phyloP scores from a whole-genome alignment of 805 yeast genomes.

The Yarrowia bubula region DNA sequence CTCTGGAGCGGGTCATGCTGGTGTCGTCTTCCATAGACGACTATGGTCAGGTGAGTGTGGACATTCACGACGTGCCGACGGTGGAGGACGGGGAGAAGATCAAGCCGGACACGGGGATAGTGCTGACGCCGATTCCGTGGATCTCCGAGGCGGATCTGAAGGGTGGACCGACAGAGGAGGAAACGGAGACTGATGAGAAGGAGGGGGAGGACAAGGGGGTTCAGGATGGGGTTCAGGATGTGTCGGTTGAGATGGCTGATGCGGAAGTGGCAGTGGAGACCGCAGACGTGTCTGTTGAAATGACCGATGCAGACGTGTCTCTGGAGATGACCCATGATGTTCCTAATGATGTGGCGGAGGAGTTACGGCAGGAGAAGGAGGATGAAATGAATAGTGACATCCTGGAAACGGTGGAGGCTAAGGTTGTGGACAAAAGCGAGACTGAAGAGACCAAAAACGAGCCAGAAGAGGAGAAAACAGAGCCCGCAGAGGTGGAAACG shows the following conservation, averaged over 20 bases:
- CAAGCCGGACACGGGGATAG: conserved; percentile 18
- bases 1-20: conserved; percentile 34
- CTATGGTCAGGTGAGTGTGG: conserved; percentile 24
- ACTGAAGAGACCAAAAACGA: neutral
- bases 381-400: neutral
- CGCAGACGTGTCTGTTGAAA: conserved; percentile 15
- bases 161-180: neutral
- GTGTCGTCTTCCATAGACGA: conserved; percentile 34
- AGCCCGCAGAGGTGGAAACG: neutral
- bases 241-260: conserved; percentile 10
- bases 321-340: conserved; percentile 10
- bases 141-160: neutral
- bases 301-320: conserved; percentile 9
- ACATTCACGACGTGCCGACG: conserved; percentile 1
- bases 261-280: neutral
- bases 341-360: neutral
- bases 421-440: no score
- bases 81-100: conserved; percentile 10
- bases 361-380: neutral
- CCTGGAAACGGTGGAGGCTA: neutral
- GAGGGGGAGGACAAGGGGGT: neutral
- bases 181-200: neutral
- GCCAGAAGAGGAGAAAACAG: neutral
- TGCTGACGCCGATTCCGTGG: conserved; percentile 25
- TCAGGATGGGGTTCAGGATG: neutral